Percentiles rank a stretch among this genome's conserved stretches.
Evolutionary conservation across 208 protist genomes (phyloP).

Genomic region (Acanthamoeba sp.): DNA sequence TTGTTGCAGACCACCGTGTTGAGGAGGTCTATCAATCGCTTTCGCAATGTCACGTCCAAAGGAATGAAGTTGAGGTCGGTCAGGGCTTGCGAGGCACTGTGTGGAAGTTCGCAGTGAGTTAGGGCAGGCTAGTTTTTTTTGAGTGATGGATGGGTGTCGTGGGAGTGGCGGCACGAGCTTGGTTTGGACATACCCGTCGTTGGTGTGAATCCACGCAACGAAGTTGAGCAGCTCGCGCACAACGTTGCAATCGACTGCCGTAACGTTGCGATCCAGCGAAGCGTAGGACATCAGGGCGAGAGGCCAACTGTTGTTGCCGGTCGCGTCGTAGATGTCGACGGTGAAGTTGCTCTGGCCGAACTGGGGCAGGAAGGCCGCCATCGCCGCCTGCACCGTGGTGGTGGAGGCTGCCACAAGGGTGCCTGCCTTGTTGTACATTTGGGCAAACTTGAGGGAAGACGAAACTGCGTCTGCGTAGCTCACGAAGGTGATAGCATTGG

Average conservation of each 20-base stretch:
- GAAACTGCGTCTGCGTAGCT: background rate
- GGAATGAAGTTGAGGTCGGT: background rate
- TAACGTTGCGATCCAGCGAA: background rate
- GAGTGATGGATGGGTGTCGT: background rate
- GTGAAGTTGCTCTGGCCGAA: background rate
- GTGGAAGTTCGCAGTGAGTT: too few relatives aligned
- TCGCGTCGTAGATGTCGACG: background rate
- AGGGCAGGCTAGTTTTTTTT: too few relatives aligned
- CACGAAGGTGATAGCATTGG: background rate
- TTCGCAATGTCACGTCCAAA: background rate
- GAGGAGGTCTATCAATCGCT: background rate
- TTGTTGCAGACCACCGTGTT: background rate
- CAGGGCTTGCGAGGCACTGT: background rate
- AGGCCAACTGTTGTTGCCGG: background rate
- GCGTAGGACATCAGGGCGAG: background rate
- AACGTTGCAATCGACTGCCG: background rate
- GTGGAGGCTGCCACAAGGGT: background rate
- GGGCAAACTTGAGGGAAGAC: background rate
- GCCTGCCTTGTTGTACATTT: background rate
- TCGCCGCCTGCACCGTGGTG: background rate
- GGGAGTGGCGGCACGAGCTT: too few relatives aligned
- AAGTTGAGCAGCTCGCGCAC: slow-evolving; percentile 9
- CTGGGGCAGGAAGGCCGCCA: background rate
- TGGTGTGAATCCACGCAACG: slow-evolving; percentile 1
- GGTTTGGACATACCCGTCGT: background rate